Conservation (phyloP, 2,329 filamentous ascomycete species). For the Neoarthrinium moseri region DNA sequence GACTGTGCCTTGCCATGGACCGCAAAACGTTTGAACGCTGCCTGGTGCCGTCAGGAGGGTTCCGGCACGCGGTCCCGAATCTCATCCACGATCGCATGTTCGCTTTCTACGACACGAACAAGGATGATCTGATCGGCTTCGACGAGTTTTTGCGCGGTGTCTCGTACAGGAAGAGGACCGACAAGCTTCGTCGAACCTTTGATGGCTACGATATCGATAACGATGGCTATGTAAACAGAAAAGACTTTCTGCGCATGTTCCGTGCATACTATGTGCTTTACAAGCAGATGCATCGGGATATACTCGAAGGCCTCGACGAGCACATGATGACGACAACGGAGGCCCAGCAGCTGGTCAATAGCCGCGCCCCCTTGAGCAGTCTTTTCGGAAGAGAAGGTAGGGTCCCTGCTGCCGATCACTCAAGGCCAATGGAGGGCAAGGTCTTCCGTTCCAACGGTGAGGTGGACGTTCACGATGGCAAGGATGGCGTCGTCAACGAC, state of each 20-base stretch:
- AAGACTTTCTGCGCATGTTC: slow-evolving; percentile 89
- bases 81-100: slow-evolving; percentile 96
- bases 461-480: slow-evolving; percentile 60
- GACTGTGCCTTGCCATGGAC: slow-evolving; percentile 81
- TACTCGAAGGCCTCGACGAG: slow-evolving; percentile 74
- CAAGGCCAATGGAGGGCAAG: slow-evolving; percentile 66
- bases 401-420: slow-evolving; percentile 62
- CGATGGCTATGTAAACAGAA: slow-evolving; percentile 81
- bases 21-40: slow-evolving; percentile 90
- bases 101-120: slow-evolving; percentile 90
- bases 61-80: slow-evolving; percentile 75
- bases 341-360: slow-evolving; percentile 72
- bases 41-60: slow-evolving; percentile 81
- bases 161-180: slow-evolving; percentile 65
- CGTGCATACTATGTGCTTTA: slow-evolving; percentile 89
- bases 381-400: slow-evolving; percentile 71
- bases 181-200: slow-evolving; percentile 74
- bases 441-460: slow-evolving; percentile 61
- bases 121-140: slow-evolving; percentile 86
- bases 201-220: slow-evolving; percentile 87
- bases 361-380: slow-evolving; percentile 73
- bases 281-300: slow-evolving; percentile 84
- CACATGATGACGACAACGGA: slow-evolving; percentile 74
- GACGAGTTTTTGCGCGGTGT: slow-evolving; percentile 86
- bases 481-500: slow-evolving; percentile 54